A percentile compares a stretch with the other conserved stretches of the same genome.
Evolutionary conservation across 345 rosid genomes (phyloP).

Genomic region (Hirschfeldia incana): DNA sequence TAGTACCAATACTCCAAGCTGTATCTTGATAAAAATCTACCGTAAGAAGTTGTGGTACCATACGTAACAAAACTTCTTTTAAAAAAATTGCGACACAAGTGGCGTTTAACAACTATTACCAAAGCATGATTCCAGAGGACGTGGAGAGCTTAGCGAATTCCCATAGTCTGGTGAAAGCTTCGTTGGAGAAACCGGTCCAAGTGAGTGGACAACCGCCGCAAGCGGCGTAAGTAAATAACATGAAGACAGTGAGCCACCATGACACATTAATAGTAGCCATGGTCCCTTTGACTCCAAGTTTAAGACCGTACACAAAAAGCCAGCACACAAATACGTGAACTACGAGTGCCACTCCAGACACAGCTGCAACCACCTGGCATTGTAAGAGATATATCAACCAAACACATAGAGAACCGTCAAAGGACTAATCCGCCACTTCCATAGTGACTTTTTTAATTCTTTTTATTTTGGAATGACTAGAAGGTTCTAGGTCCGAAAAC

Average conservation of each 20-base stretch:
- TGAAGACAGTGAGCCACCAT: constrained; percentile 64
- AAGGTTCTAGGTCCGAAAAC: no score
- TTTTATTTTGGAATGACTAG: no score
- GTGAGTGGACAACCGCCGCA: constrained; percentile 38
- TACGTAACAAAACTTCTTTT: neutral
- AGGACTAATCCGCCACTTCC: neutral
- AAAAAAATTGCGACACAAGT: neutral
- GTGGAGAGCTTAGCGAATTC: constrained; percentile 70
- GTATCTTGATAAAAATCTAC: constrained; percentile 8
- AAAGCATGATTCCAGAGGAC: constrained; percentile 83
- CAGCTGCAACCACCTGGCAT: constrained; percentile 53
- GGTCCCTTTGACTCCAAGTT: constrained; percentile 64
- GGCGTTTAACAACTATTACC: constrained; percentile 39
- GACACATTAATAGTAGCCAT: constrained; percentile 59
- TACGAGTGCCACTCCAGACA: constrained; percentile 44
- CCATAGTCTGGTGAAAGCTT: constrained; percentile 80
- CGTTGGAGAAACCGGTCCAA: constrained; percentile 80
- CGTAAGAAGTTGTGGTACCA: neutral
- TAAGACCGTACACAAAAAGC: constrained; percentile 55
- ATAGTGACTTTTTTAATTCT: neutral
- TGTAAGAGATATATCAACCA: neutral
- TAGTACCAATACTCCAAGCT: constrained; percentile 61
- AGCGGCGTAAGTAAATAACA: constrained; percentile 42
- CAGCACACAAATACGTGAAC: constrained; percentile 65
- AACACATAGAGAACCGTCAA: neutral